Percentiles rank a stretch among this genome's conserved stretches.
These are phyloP conservation scores for Pleurotus salmoneostramineus DNA, from an alignment of 768 basidiomycete species.

Conservation along the genomic window DNA sequence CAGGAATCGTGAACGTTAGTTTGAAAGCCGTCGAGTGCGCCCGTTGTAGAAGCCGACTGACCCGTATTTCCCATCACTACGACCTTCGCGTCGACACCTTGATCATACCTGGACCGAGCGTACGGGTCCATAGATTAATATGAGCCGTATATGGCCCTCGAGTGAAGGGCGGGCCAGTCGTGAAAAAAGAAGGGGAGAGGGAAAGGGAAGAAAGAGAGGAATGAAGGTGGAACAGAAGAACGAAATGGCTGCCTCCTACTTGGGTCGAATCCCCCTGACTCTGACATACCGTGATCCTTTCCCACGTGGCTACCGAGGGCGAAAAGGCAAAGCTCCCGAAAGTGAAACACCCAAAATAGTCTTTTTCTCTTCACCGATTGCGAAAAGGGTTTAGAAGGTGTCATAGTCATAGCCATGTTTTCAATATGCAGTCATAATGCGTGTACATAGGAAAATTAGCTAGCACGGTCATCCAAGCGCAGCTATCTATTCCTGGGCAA, in stretches of 20 bases:
- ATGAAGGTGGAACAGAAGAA: constrained; percentile 25
- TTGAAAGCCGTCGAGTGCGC: not conserved
- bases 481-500: constrained; percentile 58
- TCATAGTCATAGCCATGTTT: constrained; percentile 15
- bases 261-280: constrained; percentile 18
- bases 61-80: constrained; percentile 87
- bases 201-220: constrained; percentile 21
- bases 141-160: constrained; percentile 43
- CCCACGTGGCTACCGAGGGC: constrained; percentile 7
- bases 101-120: constrained; percentile 66
- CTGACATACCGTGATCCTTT: constrained; percentile 19
- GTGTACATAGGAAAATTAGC: constrained; percentile 19
- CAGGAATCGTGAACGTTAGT: not conserved
- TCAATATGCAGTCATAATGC: constrained; percentile 9
- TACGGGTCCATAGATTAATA: constrained; percentile 62
- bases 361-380: constrained; percentile 14
- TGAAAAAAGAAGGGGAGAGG: constrained; percentile 37
- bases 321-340: constrained; percentile 1
- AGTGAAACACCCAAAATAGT: constrained; percentile 28
- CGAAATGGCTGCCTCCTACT: constrained; percentile 21
- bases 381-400: not conserved
- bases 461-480: constrained; percentile 23
- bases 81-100: constrained; percentile 91
- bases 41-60: constrained; percentile 12
- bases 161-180: constrained; percentile 25